Conservation (phyloP, 345 rosid genomes). For the Eucalyptus rudis region DNA sequence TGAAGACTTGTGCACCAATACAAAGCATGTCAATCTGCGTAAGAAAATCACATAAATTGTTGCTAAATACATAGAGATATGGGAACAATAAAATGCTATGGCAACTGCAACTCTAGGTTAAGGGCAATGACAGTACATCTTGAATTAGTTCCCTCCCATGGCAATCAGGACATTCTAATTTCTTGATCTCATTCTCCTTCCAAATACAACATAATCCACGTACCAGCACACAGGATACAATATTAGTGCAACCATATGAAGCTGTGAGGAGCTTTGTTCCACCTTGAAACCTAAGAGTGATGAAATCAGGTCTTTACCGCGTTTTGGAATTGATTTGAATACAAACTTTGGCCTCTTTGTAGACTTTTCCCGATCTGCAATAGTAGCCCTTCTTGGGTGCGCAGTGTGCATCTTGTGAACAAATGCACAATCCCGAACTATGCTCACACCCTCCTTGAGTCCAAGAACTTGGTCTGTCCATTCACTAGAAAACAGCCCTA, state of each 20-base stretch:
- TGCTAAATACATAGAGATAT: neutral
- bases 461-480: conserved; percentile 70
- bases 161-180: neutral
- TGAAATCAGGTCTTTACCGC: neutral
- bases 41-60: neutral
- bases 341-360: conserved; percentile 53
- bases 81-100: neutral
- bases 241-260: neutral
- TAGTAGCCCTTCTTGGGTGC: conserved; percentile 55
- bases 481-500: conserved; percentile 58
- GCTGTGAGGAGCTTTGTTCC: neutral
- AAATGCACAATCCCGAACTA: conserved; percentile 38
- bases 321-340: neutral
- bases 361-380: conserved; percentile 51
- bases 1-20: neutral
- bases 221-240: neutral
- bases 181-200: neutral
- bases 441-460: conserved; percentile 20
- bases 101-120: neutral
- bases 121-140: neutral
- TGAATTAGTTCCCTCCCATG: neutral
- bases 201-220: neutral
- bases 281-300: neutral
- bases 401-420: conserved; percentile 62
- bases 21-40: neutral